phyloP scores from a whole-genome alignment of 805 yeast genomes.

The Starmerella vaccinii region DNA sequence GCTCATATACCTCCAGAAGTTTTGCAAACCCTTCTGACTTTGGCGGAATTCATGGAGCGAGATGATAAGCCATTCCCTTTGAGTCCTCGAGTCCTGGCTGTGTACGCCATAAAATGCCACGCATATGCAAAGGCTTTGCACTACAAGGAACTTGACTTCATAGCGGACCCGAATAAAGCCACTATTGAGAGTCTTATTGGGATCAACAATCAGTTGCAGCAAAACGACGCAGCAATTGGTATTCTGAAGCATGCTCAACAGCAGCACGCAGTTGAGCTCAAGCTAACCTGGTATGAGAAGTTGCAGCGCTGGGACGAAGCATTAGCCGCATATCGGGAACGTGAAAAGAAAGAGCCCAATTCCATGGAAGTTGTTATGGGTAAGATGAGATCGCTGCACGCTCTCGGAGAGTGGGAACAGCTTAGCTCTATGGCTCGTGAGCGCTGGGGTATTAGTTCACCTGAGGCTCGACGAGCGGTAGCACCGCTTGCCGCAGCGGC shows the following conservation, averaged over 20 bases:
- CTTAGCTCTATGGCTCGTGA: conserved; percentile 73
- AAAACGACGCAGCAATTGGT: conserved; percentile 96
- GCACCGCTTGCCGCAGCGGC: conserved; percentile 99
- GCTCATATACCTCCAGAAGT: conserved; percentile 94
- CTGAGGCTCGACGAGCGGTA: conserved; percentile 66
- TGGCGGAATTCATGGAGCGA: conserved; percentile 96
- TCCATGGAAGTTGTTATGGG: conserved; percentile 90
- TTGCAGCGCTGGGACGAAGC: conserved; percentile 98
- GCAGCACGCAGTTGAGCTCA: conserved; percentile 65
- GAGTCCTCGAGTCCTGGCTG: conserved; percentile 79
- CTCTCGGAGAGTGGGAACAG: conserved; percentile 98
- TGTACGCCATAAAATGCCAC: conserved; percentile 88
- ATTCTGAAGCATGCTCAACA: conserved; percentile 90
- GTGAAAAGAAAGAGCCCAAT: conserved; percentile 46
- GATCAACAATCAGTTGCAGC: conserved; percentile 89
- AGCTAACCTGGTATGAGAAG: conserved; percentile 97
- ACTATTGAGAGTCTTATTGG: conserved; percentile 86
- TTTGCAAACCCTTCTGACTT: conserved; percentile 73
- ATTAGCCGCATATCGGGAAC: conserved; percentile 70
- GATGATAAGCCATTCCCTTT: conserved; percentile 91
- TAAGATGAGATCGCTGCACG: conserved; percentile 94
- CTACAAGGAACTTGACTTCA: conserved; percentile 88
- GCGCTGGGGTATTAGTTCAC: conserved; percentile 68
- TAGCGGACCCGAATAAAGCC: conserved; percentile 83
- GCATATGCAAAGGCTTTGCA: conserved; percentile 97